Percentiles rank a stretch among this genome's conserved stretches.
Evolutionary conservation across 2,329 filamentous ascomycete species (phyloP).

Genomic region (Xylaria sp.): DNA sequence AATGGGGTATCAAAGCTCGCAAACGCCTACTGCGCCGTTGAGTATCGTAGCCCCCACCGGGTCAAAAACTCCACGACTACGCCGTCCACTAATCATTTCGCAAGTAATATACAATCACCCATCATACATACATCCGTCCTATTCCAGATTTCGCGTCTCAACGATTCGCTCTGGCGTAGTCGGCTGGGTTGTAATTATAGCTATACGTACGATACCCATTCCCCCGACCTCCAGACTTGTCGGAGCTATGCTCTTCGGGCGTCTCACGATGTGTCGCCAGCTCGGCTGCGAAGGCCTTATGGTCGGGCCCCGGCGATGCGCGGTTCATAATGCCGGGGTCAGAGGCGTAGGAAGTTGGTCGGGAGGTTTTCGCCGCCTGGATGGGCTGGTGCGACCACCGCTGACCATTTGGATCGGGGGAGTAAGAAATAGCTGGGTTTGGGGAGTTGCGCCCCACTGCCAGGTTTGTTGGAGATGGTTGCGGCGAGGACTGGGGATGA

Average conservation of each 20-base stretch:
- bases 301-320: slow-evolving; percentile 55
- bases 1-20: slow-evolving; percentile 7
- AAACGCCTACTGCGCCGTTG: slow-evolving; percentile 25
- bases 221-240: not conserved
- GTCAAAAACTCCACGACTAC: not conserved
- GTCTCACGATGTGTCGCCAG: slow-evolving; percentile 62
- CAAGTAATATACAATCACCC: slow-evolving; percentile 22
- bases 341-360: slow-evolving; percentile 54
- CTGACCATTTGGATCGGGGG: slow-evolving; percentile 50
- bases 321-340: slow-evolving; percentile 45
- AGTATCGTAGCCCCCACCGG: slow-evolving; percentile 12
- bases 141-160: slow-evolving; percentile 29
- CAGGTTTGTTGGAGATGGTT: slow-evolving; percentile 48
- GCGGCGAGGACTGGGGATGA: slow-evolving; percentile 52
- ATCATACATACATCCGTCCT: slow-evolving; percentile 11
- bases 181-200: slow-evolving; percentile 55
- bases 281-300: slow-evolving; percentile 57
- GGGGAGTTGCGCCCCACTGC: slow-evolving; percentile 48
- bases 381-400: slow-evolving; percentile 57
- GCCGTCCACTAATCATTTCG: not conserved
- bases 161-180: slow-evolving; percentile 49
- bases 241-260: slow-evolving; percentile 55
- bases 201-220: slow-evolving; percentile 35
- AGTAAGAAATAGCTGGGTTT: slow-evolving; percentile 44
- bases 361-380: slow-evolving; percentile 47